These are phyloP conservation scores for Pyricularia sp. DNA, from an alignment of 2,329 filamentous ascomycete genomes.

Conservation along the genomic window DNA sequence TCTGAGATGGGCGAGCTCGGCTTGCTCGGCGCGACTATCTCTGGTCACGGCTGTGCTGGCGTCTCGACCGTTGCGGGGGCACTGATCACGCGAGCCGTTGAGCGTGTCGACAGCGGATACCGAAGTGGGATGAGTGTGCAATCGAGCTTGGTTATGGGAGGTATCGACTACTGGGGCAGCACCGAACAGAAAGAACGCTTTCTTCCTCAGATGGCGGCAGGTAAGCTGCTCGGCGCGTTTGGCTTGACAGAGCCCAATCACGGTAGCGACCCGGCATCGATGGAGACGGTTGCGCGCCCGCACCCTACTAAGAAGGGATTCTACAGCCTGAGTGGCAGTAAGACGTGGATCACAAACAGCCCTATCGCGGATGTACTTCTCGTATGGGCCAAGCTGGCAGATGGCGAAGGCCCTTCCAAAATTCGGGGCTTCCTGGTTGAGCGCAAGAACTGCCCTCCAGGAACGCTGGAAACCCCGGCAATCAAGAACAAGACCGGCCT, in stretches of 20 bases:
- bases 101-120: constrained; percentile 80
- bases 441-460: constrained; percentile 71
- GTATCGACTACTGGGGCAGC: constrained; percentile 74
- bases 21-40: constrained; percentile 69
- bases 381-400: constrained; percentile 87
- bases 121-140: constrained; percentile 83
- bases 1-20: constrained; percentile 82
- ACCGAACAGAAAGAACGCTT: constrained; percentile 74
- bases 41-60: constrained; percentile 77
- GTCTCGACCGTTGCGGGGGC: constrained; percentile 74
- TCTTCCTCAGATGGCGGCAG: constrained; percentile 66
- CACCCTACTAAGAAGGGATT: constrained; percentile 73
- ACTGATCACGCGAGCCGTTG: constrained; percentile 76
- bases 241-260: constrained; percentile 84
- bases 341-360: constrained; percentile 90
- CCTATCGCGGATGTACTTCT: constrained; percentile 74
- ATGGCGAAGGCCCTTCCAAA: constrained; percentile 61
- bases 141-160: constrained; percentile 77
- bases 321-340: constrained; percentile 63
- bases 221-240: constrained; percentile 70
- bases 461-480: constrained; percentile 81
- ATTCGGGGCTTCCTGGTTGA: constrained; percentile 91
- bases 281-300: constrained; percentile 70
- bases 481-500: constrained; percentile 96
- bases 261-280: constrained; percentile 75